Evolutionary conservation across 2,329 filamentous ascomycete species (phyloP), one percentile per base, ranked within the genome.

Genomic region (Gremmenia infestans): DNA sequence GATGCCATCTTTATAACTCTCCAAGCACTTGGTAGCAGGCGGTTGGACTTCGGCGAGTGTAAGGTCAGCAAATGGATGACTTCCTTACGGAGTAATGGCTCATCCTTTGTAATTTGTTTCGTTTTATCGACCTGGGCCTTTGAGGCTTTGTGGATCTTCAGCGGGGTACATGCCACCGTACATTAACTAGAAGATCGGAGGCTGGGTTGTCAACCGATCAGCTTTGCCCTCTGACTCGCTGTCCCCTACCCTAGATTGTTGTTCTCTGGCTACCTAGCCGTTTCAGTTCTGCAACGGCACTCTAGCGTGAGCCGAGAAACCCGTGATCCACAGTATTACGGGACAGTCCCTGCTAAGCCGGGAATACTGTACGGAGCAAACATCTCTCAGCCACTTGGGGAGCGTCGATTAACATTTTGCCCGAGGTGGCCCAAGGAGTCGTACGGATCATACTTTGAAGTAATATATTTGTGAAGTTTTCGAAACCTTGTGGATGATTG

Each of bases 21-120:
- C 5, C 22, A 35, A 22, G 23, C n/a, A 15, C 28, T 17, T 15
- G 19, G 12, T 25, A 52, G 9, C 15, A 32, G 19, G 50, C 28
- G 39, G 14, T 39, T 23, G n/a, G 7, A 23, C 39, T 19, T 8
- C 17, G 14, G 22, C 3, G 22, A 19, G 15, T 22, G 46, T 14
- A 7, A 6, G 5, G 37, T 40, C 1, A 8, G 37, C 9, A 32
- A 32, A 32, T 12, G 9, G 14, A 40, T 17, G 37, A 40, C 15
- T 17, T 40, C 37, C 14, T n/a, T 40, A 22, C 22, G 22, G 22
- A 22, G 22, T 22, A 1, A n/a, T 40, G 1, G 35, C 49, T 49
- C 25, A 22, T 42, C 35, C 45, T 22, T 48, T 48, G 19, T 42
- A 54, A 54, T 54, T 54, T 54, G 45, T 54, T 54, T 54, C 32